Evolutionary conservation across 352 stramenopile species (phyloP).

Genomic region (Globisporangium canariense): DNA sequence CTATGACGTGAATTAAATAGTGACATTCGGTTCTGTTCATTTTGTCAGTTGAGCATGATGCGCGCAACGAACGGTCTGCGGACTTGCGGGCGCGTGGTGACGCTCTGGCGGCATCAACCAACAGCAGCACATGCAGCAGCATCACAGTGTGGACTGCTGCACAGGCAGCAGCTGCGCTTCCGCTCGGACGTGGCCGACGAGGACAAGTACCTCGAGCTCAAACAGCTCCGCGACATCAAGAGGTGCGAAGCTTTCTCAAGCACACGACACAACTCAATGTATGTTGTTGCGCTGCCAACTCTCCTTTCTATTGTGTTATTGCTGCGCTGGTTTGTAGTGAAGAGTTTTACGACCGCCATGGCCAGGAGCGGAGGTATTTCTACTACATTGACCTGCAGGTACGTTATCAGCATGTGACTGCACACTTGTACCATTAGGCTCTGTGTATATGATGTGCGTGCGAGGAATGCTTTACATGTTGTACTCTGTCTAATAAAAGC

Average conservation of each 20-base stretch:
- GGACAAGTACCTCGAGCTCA: constrained; percentile 74
- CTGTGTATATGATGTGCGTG: no score
- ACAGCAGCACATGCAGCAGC: background rate
- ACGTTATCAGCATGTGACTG: background rate
- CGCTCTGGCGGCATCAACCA: background rate
- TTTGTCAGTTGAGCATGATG: background rate
- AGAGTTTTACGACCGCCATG: constrained; percentile 72
- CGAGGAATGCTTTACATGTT: no score
- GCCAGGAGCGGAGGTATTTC: constrained; percentile 64
- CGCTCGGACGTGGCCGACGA: constrained; percentile 22
- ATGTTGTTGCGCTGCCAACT: no score
- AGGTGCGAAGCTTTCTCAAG: constrained; percentile 29
- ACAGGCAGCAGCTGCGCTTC: background rate
- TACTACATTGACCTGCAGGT: constrained; percentile 86
- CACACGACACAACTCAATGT: no score
- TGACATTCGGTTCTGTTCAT: background rate
- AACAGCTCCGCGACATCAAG: constrained; percentile 80
- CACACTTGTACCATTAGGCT: no score
- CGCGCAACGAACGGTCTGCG: background rate
- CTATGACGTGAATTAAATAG: background rate
- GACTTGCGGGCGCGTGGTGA: background rate
- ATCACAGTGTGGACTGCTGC: background rate
- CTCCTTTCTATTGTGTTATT: background rate
- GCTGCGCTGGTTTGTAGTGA: constrained; percentile 27
- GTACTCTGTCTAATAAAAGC: no score